Evolutionary conservation across 2,329 filamentous ascomycete genomes (phyloP).

Genomic region (Stachybotrys echinatus): DNA sequence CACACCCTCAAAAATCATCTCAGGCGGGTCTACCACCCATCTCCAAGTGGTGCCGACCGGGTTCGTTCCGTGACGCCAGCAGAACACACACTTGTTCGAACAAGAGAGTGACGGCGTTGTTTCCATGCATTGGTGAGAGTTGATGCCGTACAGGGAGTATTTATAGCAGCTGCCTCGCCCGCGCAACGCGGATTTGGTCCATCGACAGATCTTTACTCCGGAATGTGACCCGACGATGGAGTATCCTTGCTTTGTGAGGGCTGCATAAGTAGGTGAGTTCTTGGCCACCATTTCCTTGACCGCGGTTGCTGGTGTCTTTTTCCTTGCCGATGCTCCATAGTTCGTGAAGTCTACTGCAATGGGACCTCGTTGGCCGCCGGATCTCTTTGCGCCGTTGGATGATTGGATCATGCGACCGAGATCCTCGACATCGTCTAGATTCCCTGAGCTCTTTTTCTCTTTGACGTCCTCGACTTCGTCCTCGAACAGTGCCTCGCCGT

Average conservation of each 20-base stretch:
- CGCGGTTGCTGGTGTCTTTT: constrained; percentile 32
- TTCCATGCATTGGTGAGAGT: constrained; percentile 97
- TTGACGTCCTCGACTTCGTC: constrained; percentile 26
- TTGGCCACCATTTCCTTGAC: constrained; percentile 93
- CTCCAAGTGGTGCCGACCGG: constrained; percentile 95
- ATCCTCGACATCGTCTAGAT: constrained; percentile 79
- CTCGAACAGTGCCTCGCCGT: constrained; percentile 42
- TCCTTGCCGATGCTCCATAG: constrained; percentile 48
- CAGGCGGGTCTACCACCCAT: constrained; percentile 88
- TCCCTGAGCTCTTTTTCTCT: constrained; percentile 25
- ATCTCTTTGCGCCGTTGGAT: constrained; percentile 22
- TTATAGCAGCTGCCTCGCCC: constrained; percentile 97
- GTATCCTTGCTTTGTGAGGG: constrained; percentile 95
- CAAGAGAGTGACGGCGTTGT: constrained; percentile 92
- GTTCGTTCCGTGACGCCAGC: constrained; percentile 97
- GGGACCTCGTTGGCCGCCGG: constrained; percentile 27
- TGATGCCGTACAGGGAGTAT: constrained; percentile 94
- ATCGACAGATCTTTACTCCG: constrained; percentile 95
- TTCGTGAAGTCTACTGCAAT: constrained; percentile 88
- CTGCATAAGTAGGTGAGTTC: constrained; percentile 79
- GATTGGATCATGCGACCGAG: constrained; percentile 61
- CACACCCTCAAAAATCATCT: constrained; percentile 84
- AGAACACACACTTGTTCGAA: constrained; percentile 98
- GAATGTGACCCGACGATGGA: constrained; percentile 93
- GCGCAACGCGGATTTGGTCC: constrained; percentile 94